Evolutionary conservation across 2,329 filamentous ascomycete genomes (phyloP).

Genomic region (Colletotrichum agaves): DNA sequence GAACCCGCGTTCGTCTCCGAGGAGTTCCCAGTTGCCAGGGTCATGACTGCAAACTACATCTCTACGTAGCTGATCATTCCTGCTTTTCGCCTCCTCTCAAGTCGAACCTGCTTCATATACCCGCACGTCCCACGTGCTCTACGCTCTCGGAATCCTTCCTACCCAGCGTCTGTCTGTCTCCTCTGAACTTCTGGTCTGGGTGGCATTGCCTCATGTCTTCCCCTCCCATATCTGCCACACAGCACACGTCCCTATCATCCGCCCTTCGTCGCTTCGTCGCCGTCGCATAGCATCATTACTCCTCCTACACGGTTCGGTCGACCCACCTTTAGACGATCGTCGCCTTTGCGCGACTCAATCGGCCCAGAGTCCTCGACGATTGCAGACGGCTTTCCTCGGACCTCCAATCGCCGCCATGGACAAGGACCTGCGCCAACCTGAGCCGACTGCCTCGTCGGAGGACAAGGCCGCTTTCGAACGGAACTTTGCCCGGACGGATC

Average conservation of each 20-base stretch:
- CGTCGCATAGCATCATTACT: neutral
- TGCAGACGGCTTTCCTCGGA: neutral
- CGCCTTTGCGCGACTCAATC: neutral
- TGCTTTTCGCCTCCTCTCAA: neutral
- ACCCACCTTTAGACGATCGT: neutral
- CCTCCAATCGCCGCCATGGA: conserved; percentile 19
- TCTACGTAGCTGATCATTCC: conserved; percentile 13
- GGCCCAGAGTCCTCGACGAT: neutral
- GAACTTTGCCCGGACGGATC: conserved; percentile 11
- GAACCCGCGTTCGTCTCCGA: neutral
- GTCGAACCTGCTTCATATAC: conserved; percentile 21
- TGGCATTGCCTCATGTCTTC: conserved; percentile 1
- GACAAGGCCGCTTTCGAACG: conserved; percentile 11
- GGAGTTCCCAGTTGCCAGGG: too few species aligned
- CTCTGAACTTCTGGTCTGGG: neutral
- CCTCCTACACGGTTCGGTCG: neutral
- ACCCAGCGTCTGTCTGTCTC: conserved; percentile 11
- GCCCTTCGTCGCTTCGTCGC: neutral
- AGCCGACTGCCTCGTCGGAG: neutral
- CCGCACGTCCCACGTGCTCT: conserved; percentile 33
- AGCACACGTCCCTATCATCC: neutral
- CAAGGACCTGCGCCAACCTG: conserved; percentile 15
- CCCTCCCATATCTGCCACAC: neutral
- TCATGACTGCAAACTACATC: neutral
- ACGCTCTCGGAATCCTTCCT: neutral